Conservation (phyloP, 1,284 basidiomycete species). For the Cerrena zonata region DNA sequence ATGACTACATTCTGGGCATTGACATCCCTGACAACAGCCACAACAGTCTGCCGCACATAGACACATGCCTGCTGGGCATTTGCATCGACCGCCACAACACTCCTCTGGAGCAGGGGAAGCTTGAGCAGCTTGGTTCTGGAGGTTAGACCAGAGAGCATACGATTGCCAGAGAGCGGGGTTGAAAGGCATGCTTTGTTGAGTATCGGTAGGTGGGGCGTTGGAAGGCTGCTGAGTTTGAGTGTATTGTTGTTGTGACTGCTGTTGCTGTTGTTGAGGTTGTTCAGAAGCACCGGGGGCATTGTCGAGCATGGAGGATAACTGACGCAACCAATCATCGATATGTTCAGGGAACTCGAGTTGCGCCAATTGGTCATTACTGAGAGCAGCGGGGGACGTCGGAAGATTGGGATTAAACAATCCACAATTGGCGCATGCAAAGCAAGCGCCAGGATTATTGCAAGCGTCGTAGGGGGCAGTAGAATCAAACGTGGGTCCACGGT, state of each 20-base stretch:
- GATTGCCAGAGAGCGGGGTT: slow-evolving; percentile 37
- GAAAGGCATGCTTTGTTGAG: slow-evolving; percentile 50
- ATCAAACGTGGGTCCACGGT: slow-evolving; percentile 49
- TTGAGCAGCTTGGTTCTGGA: slow-evolving; percentile 43
- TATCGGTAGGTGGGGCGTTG: too few relatives aligned
- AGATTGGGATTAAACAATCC: slow-evolving; percentile 38
- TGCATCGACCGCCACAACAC: slow-evolving; percentile 52
- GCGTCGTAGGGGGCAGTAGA: slow-evolving; percentile 40
- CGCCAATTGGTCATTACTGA: slow-evolving; percentile 15
- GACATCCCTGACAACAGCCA: slow-evolving; percentile 38
- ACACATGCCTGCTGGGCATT: slow-evolving; percentile 42
- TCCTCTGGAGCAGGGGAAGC: slow-evolving; percentile 33
- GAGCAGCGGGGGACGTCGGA: slow-evolving; percentile 28
- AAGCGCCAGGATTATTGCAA: slow-evolving; percentile 54
- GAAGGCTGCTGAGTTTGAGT: slow-evolving; percentile 52
- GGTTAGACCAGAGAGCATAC: slow-evolving; percentile 40
- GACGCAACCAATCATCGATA: slow-evolving; percentile 40
- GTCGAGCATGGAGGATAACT: slow-evolving; percentile 37
- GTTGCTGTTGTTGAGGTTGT: slow-evolving; percentile 17
- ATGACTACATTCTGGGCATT: slow-evolving; percentile 25
- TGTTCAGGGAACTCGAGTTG: slow-evolving; percentile 16
- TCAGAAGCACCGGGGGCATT: slow-evolving; percentile 28
- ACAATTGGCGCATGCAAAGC: slow-evolving; percentile 57
- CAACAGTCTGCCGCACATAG: slow-evolving; percentile 46
- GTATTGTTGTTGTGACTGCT: background rate